Conservation (phyloP, 805 yeast species). For the Metschnikowia anglica region DNA sequence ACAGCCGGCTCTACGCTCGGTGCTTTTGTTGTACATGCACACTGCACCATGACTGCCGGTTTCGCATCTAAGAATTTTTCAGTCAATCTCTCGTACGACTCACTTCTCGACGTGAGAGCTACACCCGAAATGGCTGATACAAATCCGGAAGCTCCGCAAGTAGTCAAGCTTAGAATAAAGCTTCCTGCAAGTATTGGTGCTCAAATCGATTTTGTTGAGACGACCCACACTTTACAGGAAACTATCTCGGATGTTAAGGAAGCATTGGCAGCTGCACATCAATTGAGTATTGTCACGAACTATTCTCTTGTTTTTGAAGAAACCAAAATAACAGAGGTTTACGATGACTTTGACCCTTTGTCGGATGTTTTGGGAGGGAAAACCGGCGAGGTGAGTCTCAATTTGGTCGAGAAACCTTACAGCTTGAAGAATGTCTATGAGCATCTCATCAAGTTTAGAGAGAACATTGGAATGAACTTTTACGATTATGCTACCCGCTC, state of each 20-base stretch:
- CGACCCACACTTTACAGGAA: slow-evolving; percentile 42
- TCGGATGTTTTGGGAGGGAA: slow-evolving; percentile 24
- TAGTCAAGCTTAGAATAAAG: slow-evolving; percentile 25
- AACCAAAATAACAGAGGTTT: slow-evolving; percentile 27
- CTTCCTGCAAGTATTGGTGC: slow-evolving; percentile 22
- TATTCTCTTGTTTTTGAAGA: slow-evolving; percentile 48
- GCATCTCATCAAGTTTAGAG: slow-evolving; percentile 66
- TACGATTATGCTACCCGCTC: slow-evolving; percentile 45
- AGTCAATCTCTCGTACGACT: background rate
- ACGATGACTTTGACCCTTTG: slow-evolving; percentile 32
- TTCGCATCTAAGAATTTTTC: slow-evolving; percentile 13
- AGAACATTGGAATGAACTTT: slow-evolving; percentile 51
- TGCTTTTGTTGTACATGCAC: slow-evolving; percentile 5
- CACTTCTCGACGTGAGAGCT: slow-evolving; percentile 1
- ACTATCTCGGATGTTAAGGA: slow-evolving; percentile 57
- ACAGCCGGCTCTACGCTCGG: no score
- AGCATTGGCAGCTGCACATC: slow-evolving; percentile 55
- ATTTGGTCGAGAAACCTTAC: slow-evolving; percentile 55
- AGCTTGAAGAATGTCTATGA: slow-evolving; percentile 57
- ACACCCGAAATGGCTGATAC: slow-evolving; percentile 18
- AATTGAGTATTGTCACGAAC: slow-evolving; percentile 59
- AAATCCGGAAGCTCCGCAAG: slow-evolving; percentile 20
- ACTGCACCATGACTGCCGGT: slow-evolving; percentile 6
- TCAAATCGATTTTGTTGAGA: slow-evolving; percentile 23
- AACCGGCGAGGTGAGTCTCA: slow-evolving; percentile 36